Evolutionary conservation across 225 moss, liverwort and hornwort genomes (phyloP), one percentile per base, ranked within the genome.

Genomic region (Lunularia cruciata): DNA sequence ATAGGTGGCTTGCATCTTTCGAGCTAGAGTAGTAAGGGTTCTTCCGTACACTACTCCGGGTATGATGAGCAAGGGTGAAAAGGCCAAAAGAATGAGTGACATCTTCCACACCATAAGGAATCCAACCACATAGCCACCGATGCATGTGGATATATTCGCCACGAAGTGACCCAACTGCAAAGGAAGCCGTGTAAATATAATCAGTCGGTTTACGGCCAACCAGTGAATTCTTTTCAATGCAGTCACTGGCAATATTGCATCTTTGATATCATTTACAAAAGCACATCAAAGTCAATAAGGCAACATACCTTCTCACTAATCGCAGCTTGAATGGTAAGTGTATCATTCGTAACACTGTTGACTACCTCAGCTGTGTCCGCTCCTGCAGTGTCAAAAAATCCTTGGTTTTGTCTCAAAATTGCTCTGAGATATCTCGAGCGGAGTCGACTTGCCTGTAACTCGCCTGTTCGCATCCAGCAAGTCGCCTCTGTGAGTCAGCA

Each of bases 261-360:
- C 42, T 42, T 43, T 11, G 2, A 43, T 43, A 16, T 16, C 1
- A 10, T 6, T 42, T 12, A 42, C n/a, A n/a, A 40, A 6, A 6
- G 40, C 34, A 51, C 35, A 72, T 1, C 35, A 63, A n/a, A 25
- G 7, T 5, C 35, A 20, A n/a, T n/a, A n/a, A n/a, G 37, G 3
- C 54, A n/a, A 53, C 0, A 20, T 57, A 83, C 82, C 89, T 94
- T 94, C 78, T 94, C 94, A 55, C 94, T 91, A 51, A 91, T 87
- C 57, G 84, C 91, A 57, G 89, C 89, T 76, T 94, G 91, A n/a
- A 91, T 76, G 27, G 86, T 75, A 32, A 86, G 72, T 32, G 75
- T 75, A 39, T 86, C 86, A 18, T 59, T 47, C 3, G 83, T 77
- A 15, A 86, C 77, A 48, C 83, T 83, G 73, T 77, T 86, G 22